A percentile compares a stretch with the other conserved stretches of the same genome.
These are phyloP conservation scores for Holtermanniella nyarrowii DNA, from an alignment of 768 basidiomycete species.

Conservation along the genomic window DNA sequence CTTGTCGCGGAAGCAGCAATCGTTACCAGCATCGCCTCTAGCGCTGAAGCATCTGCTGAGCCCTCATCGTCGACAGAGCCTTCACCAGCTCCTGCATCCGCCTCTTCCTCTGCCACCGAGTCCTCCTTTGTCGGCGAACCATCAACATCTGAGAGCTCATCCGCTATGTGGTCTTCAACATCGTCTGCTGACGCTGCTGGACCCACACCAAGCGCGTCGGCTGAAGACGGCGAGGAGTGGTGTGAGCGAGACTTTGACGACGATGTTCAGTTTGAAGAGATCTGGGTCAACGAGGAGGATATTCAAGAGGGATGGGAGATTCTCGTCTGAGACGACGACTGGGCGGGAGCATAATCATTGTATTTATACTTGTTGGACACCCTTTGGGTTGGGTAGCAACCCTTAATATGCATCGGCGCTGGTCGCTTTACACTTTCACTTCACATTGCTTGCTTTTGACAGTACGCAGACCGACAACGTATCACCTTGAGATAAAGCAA, in stretches of 20 bases:
- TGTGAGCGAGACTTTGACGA: slow-evolving; percentile 10
- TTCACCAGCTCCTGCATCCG: not conserved
- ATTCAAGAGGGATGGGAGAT: slow-evolving; percentile 19
- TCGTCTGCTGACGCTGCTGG: not conserved
- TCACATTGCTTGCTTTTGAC: too few species aligned
- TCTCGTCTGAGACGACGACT: slow-evolving; percentile 2
- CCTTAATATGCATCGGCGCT: not conserved
- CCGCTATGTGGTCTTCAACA: too few species aligned
- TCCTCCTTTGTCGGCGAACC: too few species aligned
- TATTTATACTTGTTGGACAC: not conserved
- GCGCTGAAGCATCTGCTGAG: too few species aligned
- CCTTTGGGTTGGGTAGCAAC: not conserved
- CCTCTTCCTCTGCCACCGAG: slow-evolving; percentile 5
- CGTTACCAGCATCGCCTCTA: too few species aligned
- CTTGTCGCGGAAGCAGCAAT: too few species aligned
- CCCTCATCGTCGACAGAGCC: slow-evolving; percentile 1
- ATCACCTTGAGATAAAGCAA: too few species aligned
- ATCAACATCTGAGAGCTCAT: too few species aligned
- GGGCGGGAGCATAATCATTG: too few species aligned
- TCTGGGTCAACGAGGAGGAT: slow-evolving; percentile 22
- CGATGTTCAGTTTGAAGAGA: slow-evolving; percentile 17
- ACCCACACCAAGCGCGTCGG: not conserved
- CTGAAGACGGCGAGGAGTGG: slow-evolving; percentile 5
- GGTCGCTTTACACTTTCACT: too few species aligned
- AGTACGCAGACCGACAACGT: too few species aligned